Conservation (phyloP, 805 yeast species). For the Kuraishia borneana region DNA sequence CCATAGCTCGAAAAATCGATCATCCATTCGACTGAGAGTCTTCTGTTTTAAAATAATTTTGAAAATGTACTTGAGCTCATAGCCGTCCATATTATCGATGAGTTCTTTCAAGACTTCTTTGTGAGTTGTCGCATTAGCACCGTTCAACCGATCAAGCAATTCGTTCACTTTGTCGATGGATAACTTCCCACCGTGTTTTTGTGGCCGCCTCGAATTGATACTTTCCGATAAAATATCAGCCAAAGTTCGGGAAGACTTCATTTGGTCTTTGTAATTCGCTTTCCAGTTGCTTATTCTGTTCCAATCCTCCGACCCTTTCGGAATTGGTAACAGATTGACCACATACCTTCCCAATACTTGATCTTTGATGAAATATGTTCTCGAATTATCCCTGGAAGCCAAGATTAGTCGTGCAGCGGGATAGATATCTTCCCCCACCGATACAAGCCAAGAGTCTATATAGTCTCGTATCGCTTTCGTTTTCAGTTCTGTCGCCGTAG, state of each 20-base stretch:
- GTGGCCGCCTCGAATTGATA: slow-evolving; percentile 36
- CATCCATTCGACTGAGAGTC: slow-evolving; percentile 53
- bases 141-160: slow-evolving; percentile 30
- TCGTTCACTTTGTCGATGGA: slow-evolving; percentile 39
- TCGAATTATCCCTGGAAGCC: slow-evolving; percentile 48
- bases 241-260: slow-evolving; percentile 28
- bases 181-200: slow-evolving; percentile 19
- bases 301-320: slow-evolving; percentile 53
- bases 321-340: slow-evolving; percentile 41
- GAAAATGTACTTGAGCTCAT: slow-evolving; percentile 60
- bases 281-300: slow-evolving; percentile 37
- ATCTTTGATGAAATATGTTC: slow-evolving; percentile 53
- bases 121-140: slow-evolving; percentile 15
- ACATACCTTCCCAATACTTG: slow-evolving; percentile 40
- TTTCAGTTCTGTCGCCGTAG: no score
- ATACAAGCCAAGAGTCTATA: slow-evolving; percentile 42
- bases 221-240: slow-evolving; percentile 38
- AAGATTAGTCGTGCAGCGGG: slow-evolving; percentile 54
- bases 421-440: slow-evolving; percentile 52
- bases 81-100: slow-evolving; percentile 39
- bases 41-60: slow-evolving; percentile 51
- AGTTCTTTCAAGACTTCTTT: slow-evolving; percentile 34
- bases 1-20: slow-evolving; percentile 47
- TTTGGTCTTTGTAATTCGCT: slow-evolving; percentile 21
- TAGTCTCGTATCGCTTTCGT: no score